Evolutionary conservation across 2,329 filamentous ascomycete genomes (phyloP).

Genomic region (Cytospora schulzeri): DNA sequence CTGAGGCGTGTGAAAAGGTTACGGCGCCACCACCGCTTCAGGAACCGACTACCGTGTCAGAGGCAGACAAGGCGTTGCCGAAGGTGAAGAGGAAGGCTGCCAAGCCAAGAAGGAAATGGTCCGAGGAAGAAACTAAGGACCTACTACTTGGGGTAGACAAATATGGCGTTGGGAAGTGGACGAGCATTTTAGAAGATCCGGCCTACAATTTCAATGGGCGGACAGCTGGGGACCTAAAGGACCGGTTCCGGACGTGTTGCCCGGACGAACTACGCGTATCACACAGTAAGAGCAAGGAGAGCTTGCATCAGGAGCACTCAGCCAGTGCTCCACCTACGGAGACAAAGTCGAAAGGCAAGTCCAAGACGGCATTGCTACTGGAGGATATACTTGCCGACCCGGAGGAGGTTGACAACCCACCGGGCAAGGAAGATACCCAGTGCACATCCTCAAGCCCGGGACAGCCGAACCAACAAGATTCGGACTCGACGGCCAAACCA

Average conservation of each 20-base stretch:
- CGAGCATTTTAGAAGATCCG: constrained; percentile 62
- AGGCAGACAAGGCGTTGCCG: constrained; percentile 37
- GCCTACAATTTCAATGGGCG: constrained; percentile 63
- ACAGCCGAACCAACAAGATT: constrained; percentile 26
- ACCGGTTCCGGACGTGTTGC: constrained; percentile 67
- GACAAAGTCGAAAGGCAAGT: constrained; percentile 37
- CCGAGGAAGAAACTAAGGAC: constrained; percentile 65
- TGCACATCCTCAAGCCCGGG: constrained; percentile 19
- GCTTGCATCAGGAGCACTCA: constrained; percentile 18
- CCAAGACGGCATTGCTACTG: constrained; percentile 52
- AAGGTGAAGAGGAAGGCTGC: constrained; percentile 57
- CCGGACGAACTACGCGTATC: constrained; percentile 58
- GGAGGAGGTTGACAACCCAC: constrained; percentile 39
- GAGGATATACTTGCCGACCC: constrained; percentile 59
- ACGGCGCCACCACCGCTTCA: constrained; percentile 7
- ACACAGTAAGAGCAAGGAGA: constrained; percentile 34
- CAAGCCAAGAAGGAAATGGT: constrained; percentile 65
- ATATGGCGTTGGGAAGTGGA: constrained; percentile 68
- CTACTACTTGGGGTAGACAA: constrained; percentile 62
- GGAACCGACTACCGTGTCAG: constrained; percentile 30
- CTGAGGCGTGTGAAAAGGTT: constrained; percentile 25
- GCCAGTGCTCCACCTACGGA: constrained; percentile 16
- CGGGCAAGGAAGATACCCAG: constrained; percentile 16
- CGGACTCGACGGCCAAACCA: constrained; percentile 42
- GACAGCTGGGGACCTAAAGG: constrained; percentile 65